Conservation (phyloP, 371 early-diverging fungal species). For the Mortierella polycephala region DNA sequence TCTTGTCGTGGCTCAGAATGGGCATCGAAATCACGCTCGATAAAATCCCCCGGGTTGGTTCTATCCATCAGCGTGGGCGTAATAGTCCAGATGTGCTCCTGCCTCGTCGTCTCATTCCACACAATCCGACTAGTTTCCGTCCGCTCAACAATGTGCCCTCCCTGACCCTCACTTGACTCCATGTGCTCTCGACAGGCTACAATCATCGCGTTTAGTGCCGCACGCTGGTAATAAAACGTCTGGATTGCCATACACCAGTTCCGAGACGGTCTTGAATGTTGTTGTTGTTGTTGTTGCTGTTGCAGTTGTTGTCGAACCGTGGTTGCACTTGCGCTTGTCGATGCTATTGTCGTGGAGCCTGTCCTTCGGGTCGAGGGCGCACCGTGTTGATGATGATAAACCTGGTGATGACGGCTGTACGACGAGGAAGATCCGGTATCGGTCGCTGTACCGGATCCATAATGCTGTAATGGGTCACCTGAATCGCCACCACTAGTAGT, state of each 20-base stretch:
- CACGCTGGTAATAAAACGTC: conserved; percentile 11
- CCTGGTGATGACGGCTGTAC: too few relatives aligned
- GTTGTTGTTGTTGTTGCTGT: neutral
- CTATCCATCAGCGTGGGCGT: conserved; percentile 31
- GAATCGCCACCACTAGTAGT: neutral
- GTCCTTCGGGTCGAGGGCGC: neutral
- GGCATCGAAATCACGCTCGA: conserved; percentile 23
- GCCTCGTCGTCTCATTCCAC: conserved; percentile 28
- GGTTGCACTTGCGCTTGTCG: neutral
- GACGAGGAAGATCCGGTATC: too few relatives aligned
- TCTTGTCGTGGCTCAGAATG: neutral
- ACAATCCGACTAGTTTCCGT: conserved; percentile 7
- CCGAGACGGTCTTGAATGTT: neutral
- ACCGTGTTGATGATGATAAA: neutral
- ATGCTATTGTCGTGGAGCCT: neutral
- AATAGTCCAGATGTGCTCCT: conserved; percentile 34
- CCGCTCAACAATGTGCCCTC: conserved; percentile 6
- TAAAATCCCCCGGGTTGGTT: conserved; percentile 13
- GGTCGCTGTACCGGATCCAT: neutral
- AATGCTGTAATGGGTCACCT: neutral
- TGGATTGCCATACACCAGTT: conserved; percentile 28
- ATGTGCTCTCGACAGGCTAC: conserved; percentile 19
- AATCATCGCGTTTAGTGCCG: conserved; percentile 34
- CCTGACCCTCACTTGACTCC: conserved; percentile 13
- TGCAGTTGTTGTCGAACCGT: neutral